Percentiles rank a stretch among this genome's conserved stretches.
phyloP scores from a whole-genome alignment of 2,329 filamentous ascomycete species.

The Clonostachys byssicola region DNA sequence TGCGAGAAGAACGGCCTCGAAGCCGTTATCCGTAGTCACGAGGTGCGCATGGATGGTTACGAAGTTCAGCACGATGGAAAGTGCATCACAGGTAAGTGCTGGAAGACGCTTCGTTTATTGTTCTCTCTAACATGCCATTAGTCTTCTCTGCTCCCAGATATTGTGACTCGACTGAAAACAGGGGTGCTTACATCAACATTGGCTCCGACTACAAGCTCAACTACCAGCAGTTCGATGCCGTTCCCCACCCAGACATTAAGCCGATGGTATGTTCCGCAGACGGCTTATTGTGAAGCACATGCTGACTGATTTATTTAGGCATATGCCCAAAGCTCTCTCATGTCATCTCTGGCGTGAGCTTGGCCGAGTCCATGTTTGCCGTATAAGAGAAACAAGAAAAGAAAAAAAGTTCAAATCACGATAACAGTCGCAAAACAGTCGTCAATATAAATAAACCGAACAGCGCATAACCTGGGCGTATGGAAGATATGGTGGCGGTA shows the following conservation, averaged over 20 bases:
- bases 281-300: conserved; percentile 3
- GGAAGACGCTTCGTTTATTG: not conserved
- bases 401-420: not conserved
- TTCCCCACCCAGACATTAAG: conserved; percentile 91
- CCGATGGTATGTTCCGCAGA: conserved; percentile 64
- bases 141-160: conserved; percentile 98
- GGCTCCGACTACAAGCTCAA: conserved; percentile 86
- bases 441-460: too few species aligned
- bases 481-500: too few species aligned
- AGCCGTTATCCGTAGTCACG: conserved; percentile 93
- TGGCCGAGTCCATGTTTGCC: not conserved
- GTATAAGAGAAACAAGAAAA: not conserved
- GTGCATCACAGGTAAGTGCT: conserved; percentile 78
- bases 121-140: conserved; percentile 22
- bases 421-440: too few species aligned
- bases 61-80: conserved; percentile 94
- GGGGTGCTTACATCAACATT: conserved; percentile 97
- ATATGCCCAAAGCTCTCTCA: conserved; percentile 79
- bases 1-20: conserved; percentile 94
- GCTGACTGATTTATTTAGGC: conserved; percentile 46
- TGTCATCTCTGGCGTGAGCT: conserved; percentile 67
- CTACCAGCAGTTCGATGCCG: conserved; percentile 92
- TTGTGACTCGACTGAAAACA: conserved; percentile 97
- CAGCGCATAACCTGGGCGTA: too few species aligned
- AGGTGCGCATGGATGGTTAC: conserved; percentile 99